A percentile compares a stretch with the other conserved stretches of the same genome.
Evolutionary conservation across 176 grass and related monocot species (phyloP).

Genomic region (Zea luxurians): DNA sequence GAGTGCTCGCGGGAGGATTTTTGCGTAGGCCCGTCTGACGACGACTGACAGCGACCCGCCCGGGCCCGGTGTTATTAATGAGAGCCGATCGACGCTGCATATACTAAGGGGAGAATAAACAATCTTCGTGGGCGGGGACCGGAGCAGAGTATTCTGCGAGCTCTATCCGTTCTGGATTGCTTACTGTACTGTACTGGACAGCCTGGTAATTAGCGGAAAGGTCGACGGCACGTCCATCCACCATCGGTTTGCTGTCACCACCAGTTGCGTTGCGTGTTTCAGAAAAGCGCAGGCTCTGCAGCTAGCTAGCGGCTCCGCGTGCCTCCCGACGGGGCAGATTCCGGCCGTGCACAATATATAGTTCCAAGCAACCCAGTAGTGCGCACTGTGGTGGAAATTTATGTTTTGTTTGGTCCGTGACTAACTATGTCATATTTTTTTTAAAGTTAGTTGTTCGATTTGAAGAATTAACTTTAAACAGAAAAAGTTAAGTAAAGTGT

Average conservation of each 20-base stretch:
- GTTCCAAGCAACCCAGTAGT: neutral
- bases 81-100: neutral
- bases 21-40: neutral
- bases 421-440: no score
- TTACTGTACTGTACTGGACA: slow-evolving; percentile 46
- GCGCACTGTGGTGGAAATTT: neutral
- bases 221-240: neutral
- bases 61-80: slow-evolving; percentile 15
- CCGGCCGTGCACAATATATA: neutral
- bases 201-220: slow-evolving; percentile 40
- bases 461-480: no score
- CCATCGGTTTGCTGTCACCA: slow-evolving; percentile 38
- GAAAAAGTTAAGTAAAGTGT: no score
- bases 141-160: slow-evolving; percentile 29
- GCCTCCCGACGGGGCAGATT: neutral
- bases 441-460: no score
- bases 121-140: neutral
- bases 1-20: slow-evolving; percentile 35
- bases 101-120: neutral
- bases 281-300: neutral
- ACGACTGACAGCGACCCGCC: slow-evolving; percentile 28
- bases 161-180: slow-evolving; percentile 49
- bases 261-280: slow-evolving; percentile 11
- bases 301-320: neutral
- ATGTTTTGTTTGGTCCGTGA: no score